These are phyloP conservation scores for Incumbomyces lentus DNA, from an alignment of 2,329 filamentous ascomycete genomes.

Conservation along the genomic window DNA sequence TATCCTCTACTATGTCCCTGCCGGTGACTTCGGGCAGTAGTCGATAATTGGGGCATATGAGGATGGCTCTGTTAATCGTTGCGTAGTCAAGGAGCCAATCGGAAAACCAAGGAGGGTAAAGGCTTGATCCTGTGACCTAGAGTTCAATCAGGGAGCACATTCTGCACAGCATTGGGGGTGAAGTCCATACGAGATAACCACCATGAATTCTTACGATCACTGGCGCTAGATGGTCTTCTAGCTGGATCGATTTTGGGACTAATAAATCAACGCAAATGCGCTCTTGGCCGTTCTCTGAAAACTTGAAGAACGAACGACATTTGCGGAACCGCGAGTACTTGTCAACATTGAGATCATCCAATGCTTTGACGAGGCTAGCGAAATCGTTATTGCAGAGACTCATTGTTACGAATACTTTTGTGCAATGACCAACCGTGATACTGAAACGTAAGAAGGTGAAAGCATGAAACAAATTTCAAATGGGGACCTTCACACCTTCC, in stretches of 20 bases:
- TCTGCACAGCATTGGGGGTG: not conserved
- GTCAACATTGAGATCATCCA: not conserved
- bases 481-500: too few relatives aligned
- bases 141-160: not conserved
- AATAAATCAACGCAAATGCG: not conserved
- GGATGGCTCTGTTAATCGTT: constrained; percentile 32
- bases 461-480: too few relatives aligned
- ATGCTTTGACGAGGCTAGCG: too few relatives aligned
- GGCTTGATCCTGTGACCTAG: constrained; percentile 24
- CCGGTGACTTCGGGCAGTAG: constrained; percentile 41
- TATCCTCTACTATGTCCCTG: constrained; percentile 37
- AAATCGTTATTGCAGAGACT: not conserved
- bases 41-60: constrained; percentile 41
- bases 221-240: not conserved
- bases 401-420: not conserved
- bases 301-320: not conserved
- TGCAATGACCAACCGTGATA: too few relatives aligned
- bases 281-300: not conserved
- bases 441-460: too few relatives aligned
- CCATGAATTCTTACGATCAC: not conserved
- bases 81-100: constrained; percentile 32
- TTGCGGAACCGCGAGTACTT: not conserved
- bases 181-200: not conserved
- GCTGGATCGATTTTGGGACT: not conserved
- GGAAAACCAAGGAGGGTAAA: constrained; percentile 23